Base-by-base conservation (phyloP, 1,139 yeast species). In the Blastobotrys buckinghamii region DNA sequence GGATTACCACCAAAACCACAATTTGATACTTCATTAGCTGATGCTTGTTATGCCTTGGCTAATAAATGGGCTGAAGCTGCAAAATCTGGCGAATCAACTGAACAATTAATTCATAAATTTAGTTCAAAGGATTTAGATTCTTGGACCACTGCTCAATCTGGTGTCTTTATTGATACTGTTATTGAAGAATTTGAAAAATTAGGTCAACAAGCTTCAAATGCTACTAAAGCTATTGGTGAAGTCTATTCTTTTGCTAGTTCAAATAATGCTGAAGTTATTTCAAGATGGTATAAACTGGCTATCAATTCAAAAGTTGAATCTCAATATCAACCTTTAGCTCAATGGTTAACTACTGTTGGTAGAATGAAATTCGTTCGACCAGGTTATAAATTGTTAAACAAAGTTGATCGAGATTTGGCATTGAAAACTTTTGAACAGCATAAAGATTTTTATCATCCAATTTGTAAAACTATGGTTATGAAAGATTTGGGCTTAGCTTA, bases 311-410 rank as follows among this genome's bases (percentile, higher is more conserved):
- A 80, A 59, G 56, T 67, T 16, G 65, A 71, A 34, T 70, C 72
- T 49, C 59, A 63, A 40, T 79, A 82, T 62, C 68, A 67, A 49
- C 68, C 68, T 39, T 69, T 86, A 44, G 89, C 94, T 7, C 77
- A 79, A 48, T 89, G 96, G 95, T 73, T 89, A 50, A 95, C 94
- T 8, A 82, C 92, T 2, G 94, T 88, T 26, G 97, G 97, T 20
- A 78, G 97, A 72, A 89, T 89, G 96, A 89, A 89, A 72, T 89
- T 82, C 64, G 96, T 87, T 36, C 78, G 96, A 65, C 96, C 96
- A 24, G 89, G 95, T 1, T 88, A 78, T 69, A 75, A 79, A 36
- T 69, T 81, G 53, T 72, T 89, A 53, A 76, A 80, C 62, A 62
- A 70, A 20, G 90, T 83, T 24, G 85, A 86, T 63, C 79, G 77